Percentiles rank a stretch among this genome's conserved stretches.
These are phyloP conservation scores for Epithele typhae DNA, from an alignment of 768 basidiomycete species.

Conservation along the genomic window DNA sequence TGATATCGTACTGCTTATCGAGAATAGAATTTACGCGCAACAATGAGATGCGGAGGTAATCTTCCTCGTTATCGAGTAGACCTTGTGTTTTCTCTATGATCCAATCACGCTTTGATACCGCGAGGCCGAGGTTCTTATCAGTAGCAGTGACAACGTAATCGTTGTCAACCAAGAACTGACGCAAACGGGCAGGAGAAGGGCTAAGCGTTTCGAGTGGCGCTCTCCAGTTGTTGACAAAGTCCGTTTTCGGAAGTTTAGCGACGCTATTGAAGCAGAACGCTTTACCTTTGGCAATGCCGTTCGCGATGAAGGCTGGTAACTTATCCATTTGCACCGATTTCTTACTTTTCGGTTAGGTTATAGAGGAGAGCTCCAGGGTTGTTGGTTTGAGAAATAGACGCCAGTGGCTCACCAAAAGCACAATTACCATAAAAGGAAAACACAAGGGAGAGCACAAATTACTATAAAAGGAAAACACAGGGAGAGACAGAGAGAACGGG, in stretches of 20 bases:
- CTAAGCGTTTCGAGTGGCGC: not conserved
- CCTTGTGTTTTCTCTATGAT: not conserved
- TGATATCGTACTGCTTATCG: not conserved
- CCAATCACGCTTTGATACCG: not conserved
- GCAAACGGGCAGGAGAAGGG: not conserved
- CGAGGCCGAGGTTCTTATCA: conserved; percentile 2
- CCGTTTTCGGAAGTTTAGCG: not conserved
- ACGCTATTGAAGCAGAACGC: not conserved
- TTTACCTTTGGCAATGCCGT: not conserved
- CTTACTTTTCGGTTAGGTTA: too few species aligned
- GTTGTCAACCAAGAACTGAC: not conserved
- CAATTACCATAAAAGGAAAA: too few species aligned
- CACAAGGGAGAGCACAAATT: too few species aligned
- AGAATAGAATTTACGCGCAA: not conserved
- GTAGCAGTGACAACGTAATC: not conserved
- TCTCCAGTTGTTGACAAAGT: not conserved
- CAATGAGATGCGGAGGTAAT: not conserved
- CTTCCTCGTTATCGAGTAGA: not conserved
- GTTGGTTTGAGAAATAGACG: too few species aligned
- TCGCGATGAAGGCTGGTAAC: not conserved
- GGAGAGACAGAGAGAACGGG: too few species aligned
- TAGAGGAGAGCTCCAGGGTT: too few species aligned
- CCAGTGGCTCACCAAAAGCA: too few species aligned
- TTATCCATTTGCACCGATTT: too few species aligned
- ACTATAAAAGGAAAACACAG: too few species aligned